Evolutionary conservation across 192 early-diverging fungal species (phyloP).

Genomic region (Geranomyces variabilis): DNA sequence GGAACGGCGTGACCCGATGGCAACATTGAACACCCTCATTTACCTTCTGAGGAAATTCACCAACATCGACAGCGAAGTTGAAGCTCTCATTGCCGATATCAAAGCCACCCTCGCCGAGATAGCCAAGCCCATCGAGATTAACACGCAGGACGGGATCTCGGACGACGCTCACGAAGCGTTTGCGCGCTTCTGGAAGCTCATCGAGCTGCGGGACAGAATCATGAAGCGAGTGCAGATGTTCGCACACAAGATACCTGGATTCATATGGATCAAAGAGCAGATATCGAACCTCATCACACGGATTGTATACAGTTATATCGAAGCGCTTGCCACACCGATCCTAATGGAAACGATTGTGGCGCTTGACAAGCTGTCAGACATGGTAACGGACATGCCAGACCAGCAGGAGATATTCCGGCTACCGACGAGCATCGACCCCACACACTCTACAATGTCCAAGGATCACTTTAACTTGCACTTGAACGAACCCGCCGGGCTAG

Average conservation of each 20-base stretch:
- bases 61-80: not conserved
- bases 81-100: not conserved
- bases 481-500: constrained; percentile 11
- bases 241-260: constrained; percentile 11
- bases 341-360: not conserved
- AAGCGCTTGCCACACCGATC: not conserved
- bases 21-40: not conserved
- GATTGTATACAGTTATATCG: not conserved
- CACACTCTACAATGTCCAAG: constrained; percentile 16
- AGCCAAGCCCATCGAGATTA: not conserved
- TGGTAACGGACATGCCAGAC: not conserved
- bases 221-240: constrained; percentile 1
- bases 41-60: constrained; percentile 10
- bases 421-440: constrained; percentile 7
- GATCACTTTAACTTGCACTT: constrained; percentile 24
- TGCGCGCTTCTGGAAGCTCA: not conserved
- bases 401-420: constrained; percentile 8
- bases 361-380: constrained; percentile 1
- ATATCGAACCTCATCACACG: not conserved
- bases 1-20: not conserved
- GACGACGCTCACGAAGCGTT: not conserved
- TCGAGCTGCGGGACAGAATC: constrained; percentile 9
- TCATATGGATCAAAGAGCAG: constrained; percentile 9
- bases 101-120: not conserved
- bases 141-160: not conserved